Percentiles rank a stretch among this genome's conserved stretches.
phyloP scores from a whole-genome alignment of 768 basidiomycete genomes.

The Xerocomellus intermedius region DNA sequence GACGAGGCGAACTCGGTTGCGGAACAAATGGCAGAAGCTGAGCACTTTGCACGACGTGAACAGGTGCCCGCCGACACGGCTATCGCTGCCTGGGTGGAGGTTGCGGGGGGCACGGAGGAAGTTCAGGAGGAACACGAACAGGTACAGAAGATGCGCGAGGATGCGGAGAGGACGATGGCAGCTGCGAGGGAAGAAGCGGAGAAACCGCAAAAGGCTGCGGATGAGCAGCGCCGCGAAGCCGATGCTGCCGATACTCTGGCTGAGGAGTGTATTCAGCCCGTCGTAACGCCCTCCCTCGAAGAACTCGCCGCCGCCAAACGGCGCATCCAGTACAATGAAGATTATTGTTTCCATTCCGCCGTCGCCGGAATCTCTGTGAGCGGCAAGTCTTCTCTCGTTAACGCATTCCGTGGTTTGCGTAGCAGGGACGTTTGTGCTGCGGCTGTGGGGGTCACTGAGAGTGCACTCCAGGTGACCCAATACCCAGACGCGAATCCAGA shows the following conservation, averaged over 20 bases:
- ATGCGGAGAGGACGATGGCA: background rate
- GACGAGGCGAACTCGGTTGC: no score
- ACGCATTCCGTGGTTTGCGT: no score
- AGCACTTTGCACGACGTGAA: no score
- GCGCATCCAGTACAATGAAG: constrained; percentile 18
- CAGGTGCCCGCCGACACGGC: background rate
- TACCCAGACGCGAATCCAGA: background rate
- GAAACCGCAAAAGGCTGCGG: background rate
- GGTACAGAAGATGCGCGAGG: background rate
- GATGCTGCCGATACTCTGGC: background rate
- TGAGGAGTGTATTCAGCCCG: no score
- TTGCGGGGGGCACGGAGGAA: background rate
- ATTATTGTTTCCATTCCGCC: constrained; percentile 27
- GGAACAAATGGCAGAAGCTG: no score
- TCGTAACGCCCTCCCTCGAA: background rate
- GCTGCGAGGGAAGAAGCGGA: background rate
- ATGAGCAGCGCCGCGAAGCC: constrained; percentile 12
- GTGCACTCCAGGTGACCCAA: background rate
- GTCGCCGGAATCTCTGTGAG: constrained; percentile 31
- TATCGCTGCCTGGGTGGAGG: constrained; percentile 3
- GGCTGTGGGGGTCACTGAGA: no score
- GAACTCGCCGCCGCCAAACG: constrained; percentile 7
- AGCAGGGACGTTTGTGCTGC: no score
- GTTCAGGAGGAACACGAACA: background rate
- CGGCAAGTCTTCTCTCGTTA: constrained; percentile 34